Base-by-base conservation (phyloP, 169 alveolate genomes). In the Perkinsus marinus region DNA sequence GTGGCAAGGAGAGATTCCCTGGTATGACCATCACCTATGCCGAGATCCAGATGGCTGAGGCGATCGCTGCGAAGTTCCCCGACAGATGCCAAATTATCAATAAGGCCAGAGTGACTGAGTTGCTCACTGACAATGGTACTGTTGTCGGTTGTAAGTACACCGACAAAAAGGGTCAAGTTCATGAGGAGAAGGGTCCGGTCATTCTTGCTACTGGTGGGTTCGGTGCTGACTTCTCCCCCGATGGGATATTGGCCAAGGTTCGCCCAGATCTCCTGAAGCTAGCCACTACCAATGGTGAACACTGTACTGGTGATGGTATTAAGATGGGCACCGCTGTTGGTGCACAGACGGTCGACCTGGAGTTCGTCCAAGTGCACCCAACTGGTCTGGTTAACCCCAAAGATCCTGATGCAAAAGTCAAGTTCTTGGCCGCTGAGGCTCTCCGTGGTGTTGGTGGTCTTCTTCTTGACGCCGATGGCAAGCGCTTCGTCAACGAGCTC, bases 401-500 rank as follows among this genome's bases (percentile, higher is more conserved):
- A 3, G 92, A 93, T 90, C 92, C 94, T 47, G 92, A 68, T 91
- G 90, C 92, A 37, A 92, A 91, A 90, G 79, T 92, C 90, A 95
- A 95, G 95, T 90, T 93, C 93, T 39, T 95, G 93, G 96, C 96
- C 16, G 95, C 96, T 39, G 96, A 95, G 93, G 94, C 94, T 43
- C 93, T 95, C 39, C 94, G 96, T 30, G 96, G 94, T 39, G 92
- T 94, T 34, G 96, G 96, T 26, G 96, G 95, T 41, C 89, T 94
- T 19, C 79, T 95, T 79, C 90, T 94, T 7, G 95, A 95, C 91
- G 68, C 91, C 46, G 92, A 93, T 39, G 96, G 96, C 89, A 68
- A 95, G 91, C 94, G 97, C 90, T 95, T 95, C 93, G 94, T 95
- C 92, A 93, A 95, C 93, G 96, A 95, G 94, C 90, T 94, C 90